Base-by-base conservation (phyloP, 2,329 filamentous ascomycete species). In the Fusarium nanum region DNA sequence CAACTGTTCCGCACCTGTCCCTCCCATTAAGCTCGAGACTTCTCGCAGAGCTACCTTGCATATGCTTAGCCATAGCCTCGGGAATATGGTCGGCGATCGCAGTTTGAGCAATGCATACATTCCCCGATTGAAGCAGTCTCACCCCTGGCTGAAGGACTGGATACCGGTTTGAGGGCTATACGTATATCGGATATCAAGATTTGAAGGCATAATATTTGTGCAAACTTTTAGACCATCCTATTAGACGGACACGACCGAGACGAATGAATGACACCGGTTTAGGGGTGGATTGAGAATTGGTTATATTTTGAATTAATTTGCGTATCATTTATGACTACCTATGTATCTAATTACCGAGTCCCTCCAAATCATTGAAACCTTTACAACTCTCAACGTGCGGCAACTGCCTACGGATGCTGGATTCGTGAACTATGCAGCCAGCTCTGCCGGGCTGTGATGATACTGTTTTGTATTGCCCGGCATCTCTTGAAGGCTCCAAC, bases 71-170 rank as follows among this genome's bases (percentile, higher is more conserved):
- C 73, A 75, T 47, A 74, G 70, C 8, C 68, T 75, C 0, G 73
- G 73, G 10, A 75, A 73, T 23, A 71, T 75, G 30, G 58, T 75
- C 27, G 73, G 73, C 11, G 73, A 75, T 44, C 73, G 73, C 22
- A 75, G 72, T 54, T 59, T 72, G 40, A 70, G 70, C 42, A 74
- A 68, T 34, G 73, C 64, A 20, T 64, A 73, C n/a, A 67, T 75
- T 45, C 68, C 66, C 4, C 64, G 61, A 6, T 30, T 75, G 14
- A 67, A 62, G 30, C 55, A 65, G 14, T 58, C 64, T 22, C 73
- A 75, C 41, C 72, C 73, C 12, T 75, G 73, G 73, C 66, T 75
- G 27, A 61, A 72, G 25, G 63, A 66, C 27, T 75, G 73, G 73
- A 67, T 44, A 14, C 73, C 68, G 40, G 58, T 57, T 40, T 75